Evolutionary conservation across 2,329 filamentous ascomycete genomes (phyloP).

Genomic region (Trichophyton verrucosum): DNA sequence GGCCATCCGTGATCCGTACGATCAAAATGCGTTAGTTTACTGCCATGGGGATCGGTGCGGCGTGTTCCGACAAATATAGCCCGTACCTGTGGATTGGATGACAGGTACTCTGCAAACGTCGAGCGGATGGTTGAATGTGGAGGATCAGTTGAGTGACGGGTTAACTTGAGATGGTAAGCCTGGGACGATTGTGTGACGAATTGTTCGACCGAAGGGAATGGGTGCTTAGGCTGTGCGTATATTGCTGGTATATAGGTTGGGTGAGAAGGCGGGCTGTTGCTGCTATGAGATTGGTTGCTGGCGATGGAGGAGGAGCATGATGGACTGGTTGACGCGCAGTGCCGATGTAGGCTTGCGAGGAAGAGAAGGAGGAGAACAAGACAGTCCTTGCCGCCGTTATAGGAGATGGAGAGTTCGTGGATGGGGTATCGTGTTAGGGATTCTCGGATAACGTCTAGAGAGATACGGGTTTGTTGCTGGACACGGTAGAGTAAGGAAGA

Average conservation of each 20-base stretch:
- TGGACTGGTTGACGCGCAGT: conserved; percentile 4
- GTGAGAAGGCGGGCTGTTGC: conserved; percentile 4
- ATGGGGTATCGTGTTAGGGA: conserved; percentile 66
- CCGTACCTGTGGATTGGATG: conserved; percentile 41
- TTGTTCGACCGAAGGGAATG: conserved; percentile 72
- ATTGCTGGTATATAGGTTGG: conserved; percentile 55
- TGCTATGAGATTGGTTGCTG: conserved; percentile 1
- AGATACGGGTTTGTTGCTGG: conserved; percentile 61
- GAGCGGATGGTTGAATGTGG: conserved; percentile 51
- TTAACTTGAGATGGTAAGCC: conserved; percentile 62
- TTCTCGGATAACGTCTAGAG: conserved; percentile 60
- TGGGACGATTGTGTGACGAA: conserved; percentile 60
- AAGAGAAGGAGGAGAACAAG: conserved; percentile 83
- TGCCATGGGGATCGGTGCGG: conserved; percentile 83
- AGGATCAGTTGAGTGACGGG: conserved; percentile 56
- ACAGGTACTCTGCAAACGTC: conserved; percentile 65
- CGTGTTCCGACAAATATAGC: conserved; percentile 82
- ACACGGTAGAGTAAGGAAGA: conserved; percentile 47
- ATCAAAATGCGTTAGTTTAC: conserved; percentile 66
- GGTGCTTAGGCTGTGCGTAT: conserved; percentile 75
- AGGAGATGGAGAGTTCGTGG: conserved; percentile 73
- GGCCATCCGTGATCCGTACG: conserved; percentile 85
- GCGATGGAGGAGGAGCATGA: not conserved
- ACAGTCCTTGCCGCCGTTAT: conserved; percentile 97
- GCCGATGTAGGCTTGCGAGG: conserved; percentile 47